Evolutionary conservation across 2,329 filamentous ascomycete genomes (phyloP), one percentile per base, ranked within the genome.

Genomic region (Xylariaceae sp.): DNA sequence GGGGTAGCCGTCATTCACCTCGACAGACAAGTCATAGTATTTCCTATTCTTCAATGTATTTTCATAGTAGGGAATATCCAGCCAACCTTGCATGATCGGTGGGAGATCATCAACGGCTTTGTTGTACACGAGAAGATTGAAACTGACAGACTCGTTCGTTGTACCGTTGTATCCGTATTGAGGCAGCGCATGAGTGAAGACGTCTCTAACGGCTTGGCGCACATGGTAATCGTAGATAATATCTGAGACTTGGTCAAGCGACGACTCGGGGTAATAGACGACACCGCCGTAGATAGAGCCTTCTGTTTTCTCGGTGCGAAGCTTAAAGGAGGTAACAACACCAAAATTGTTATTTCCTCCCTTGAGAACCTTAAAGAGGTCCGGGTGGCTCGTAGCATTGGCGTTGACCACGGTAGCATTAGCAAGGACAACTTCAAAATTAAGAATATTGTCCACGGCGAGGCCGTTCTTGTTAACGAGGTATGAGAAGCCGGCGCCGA

Each of bases 391-490:
- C 11, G 27, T 43, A 11, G 35, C 39, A 18, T 42, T 55, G 16
- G 55, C 55, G 10, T 45, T 47, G 10, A 52, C 44, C 6, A 58
- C 23, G 5, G 21, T 42, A 2, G n/a, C 51, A 23, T 58, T 27
- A 7, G 51, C 55, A 13, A 58, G 27, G 13, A 58, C 55, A 4
- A 58, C 40, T 18, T 54, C 46, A 20, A 37, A 58, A 23, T 32
- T 47, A 11, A 48, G 4, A 4, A 57, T 33, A n/a, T 41, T 57
- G 41, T 57, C 54, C 6, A 45, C 20, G 21, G 46, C 40, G 6
- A 44, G 29, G 4, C 52, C 52, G 24, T 45, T 37, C 45, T 39
- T 40, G 26, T 50, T 50, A 1, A 39, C 27, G 39, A 55, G 41
- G 39, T 41, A 55, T 3, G 11, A 23, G 32, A 55, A n/a, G 5